Conservation (phyloP, 345 rosid species). For the Aethionema arabicum region DNA sequence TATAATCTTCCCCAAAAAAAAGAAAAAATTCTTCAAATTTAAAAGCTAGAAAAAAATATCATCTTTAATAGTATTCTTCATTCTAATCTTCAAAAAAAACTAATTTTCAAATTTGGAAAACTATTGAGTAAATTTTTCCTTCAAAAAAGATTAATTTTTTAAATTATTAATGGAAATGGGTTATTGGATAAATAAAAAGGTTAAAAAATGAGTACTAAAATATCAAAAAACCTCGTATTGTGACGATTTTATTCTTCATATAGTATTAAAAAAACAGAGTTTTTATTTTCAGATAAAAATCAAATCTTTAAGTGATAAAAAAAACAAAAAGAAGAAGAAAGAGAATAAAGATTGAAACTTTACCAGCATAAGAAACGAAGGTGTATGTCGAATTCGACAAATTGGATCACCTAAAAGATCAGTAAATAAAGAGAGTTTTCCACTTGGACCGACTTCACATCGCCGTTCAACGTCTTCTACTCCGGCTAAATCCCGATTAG, state of each 20-base stretch:
- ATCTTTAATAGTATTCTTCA: no score
- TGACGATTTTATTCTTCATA: no score
- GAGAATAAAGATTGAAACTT: background rate
- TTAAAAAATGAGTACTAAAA: background rate
- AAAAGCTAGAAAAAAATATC: no score
- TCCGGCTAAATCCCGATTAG: constrained; percentile 48
- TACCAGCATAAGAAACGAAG: constrained; percentile 98
- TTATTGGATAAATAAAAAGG: constrained; percentile 7
- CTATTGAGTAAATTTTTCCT: no score
- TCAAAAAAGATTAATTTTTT: no score
- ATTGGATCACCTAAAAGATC: constrained; percentile 98
- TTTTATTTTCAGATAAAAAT: background rate
- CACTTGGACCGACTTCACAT: constrained; percentile 76
- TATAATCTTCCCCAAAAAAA: no score
- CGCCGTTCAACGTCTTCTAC: constrained; percentile 83
- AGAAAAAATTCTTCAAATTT: no score
- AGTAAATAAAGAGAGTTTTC: constrained; percentile 74
- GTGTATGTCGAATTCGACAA: constrained; percentile 98
- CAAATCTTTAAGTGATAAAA: background rate
- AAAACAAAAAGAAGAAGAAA: constrained; percentile 3
- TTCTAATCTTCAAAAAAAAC: no score
- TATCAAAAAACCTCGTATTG: no score
- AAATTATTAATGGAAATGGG: background rate
- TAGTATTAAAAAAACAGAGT: background rate
- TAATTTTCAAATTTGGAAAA: no score